These are phyloP conservation scores for Boletus speciosus DNA, from an alignment of 768 basidiomycete species.

Conservation along the genomic window DNA sequence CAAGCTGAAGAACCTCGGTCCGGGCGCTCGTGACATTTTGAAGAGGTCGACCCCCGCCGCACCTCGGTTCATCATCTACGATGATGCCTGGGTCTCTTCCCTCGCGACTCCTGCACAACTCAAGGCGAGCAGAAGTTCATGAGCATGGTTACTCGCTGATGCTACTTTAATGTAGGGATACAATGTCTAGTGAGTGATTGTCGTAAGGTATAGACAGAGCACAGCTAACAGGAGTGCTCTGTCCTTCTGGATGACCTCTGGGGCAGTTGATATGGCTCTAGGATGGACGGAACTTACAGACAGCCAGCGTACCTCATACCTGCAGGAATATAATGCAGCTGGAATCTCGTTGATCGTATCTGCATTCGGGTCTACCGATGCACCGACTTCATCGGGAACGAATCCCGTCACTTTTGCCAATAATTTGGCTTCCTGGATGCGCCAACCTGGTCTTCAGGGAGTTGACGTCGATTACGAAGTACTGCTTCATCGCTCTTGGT, in stretches of 20 bases:
- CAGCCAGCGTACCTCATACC: conserved; percentile 38
- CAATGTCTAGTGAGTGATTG: conserved; percentile 31
- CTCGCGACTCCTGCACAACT: conserved; percentile 42
- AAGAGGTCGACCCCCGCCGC: conserved; percentile 33
- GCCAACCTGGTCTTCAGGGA: conserved; percentile 44
- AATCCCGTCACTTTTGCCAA: conserved; percentile 39
- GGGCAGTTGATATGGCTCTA: conserved; percentile 43
- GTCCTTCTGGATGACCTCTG: conserved; percentile 40
- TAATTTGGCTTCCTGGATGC: conserved; percentile 44
- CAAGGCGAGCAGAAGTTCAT: conserved; percentile 29
- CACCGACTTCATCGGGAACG: conserved; percentile 39
- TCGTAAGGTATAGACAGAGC: background rate
- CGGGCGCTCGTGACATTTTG: conserved; percentile 16
- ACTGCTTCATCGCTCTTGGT: background rate
- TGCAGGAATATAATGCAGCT: conserved; percentile 48
- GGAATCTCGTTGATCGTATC: conserved; percentile 59
- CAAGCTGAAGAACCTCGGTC: conserved; percentile 17
- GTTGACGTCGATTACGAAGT: conserved; percentile 54
- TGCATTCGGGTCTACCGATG: conserved; percentile 41
- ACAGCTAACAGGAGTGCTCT: conserved; percentile 26
- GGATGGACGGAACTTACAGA: conserved; percentile 40
- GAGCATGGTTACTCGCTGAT: background rate
- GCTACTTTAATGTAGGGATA: conserved; percentile 21
- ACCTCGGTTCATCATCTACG: conserved; percentile 46
- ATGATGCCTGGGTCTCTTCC: conserved; percentile 40